phyloP scores from a whole-genome alignment of 2,329 filamentous ascomycete genomes.

The Diplodia intermedia region DNA sequence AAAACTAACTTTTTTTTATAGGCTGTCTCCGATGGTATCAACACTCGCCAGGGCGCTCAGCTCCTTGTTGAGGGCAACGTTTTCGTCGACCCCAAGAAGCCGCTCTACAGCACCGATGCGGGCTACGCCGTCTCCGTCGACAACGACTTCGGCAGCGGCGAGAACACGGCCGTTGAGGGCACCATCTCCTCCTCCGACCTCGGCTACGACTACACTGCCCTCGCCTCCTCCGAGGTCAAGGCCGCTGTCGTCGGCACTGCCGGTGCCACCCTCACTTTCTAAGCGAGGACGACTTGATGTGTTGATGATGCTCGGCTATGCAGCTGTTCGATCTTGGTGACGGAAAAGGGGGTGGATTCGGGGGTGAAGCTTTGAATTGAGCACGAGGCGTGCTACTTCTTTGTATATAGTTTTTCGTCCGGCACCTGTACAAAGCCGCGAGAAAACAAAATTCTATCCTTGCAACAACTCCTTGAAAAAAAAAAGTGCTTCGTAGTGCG shows the following conservation, averaged over 20 bases:
- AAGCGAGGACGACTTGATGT: conserved; percentile 21
- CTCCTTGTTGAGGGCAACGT: conserved; percentile 53
- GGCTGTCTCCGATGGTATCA: conserved; percentile 48
- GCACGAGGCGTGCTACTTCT: conserved; percentile 3
- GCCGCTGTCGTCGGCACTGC: conserved; percentile 50
- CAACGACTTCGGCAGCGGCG: conserved; percentile 49
- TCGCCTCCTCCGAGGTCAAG: conserved; percentile 47
- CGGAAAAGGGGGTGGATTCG: background rate
- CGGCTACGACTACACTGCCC: conserved; percentile 46
- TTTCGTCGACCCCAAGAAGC: conserved; percentile 44
- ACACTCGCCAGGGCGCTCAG: conserved; percentile 53
- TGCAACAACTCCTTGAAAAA: background rate
- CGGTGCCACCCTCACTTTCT: conserved; percentile 49
- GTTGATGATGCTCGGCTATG: background rate
- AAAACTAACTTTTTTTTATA: conserved; percentile 37
- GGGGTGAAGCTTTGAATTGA: background rate
- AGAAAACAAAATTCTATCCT: background rate
- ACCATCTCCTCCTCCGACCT: conserved; percentile 41
- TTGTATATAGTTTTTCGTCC: conserved; percentile 22
- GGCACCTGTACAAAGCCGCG: background rate
- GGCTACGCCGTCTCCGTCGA: conserved; percentile 50
- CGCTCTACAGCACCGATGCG: conserved; percentile 45
- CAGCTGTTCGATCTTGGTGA: background rate
- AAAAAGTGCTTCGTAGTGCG: background rate
- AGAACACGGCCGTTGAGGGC: conserved; percentile 45